Evolutionary conservation across 306 rosid genomes (phyloP).

Genomic region (Citrullus amarus): DNA sequence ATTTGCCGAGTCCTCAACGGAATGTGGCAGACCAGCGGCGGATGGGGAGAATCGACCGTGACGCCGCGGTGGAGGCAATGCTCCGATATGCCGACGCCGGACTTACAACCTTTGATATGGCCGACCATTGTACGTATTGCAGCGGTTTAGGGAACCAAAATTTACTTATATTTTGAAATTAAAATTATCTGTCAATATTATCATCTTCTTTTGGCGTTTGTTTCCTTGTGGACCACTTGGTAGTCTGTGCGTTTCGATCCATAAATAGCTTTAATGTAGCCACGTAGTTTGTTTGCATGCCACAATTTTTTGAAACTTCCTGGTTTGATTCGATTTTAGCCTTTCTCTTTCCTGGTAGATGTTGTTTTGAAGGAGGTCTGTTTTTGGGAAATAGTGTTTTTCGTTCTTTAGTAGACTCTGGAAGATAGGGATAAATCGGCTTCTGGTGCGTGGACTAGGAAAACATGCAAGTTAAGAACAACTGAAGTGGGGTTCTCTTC

Average conservation of each 20-base stretch:
- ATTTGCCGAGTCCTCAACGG: conserved; percentile 71
- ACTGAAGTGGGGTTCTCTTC: not conserved
- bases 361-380: not conserved
- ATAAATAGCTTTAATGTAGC: not conserved
- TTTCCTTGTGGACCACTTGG: not conserved
- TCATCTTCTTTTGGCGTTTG: not conserved
- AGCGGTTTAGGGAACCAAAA: not conserved
- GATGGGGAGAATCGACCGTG: conserved; percentile 73
- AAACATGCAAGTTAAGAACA: not conserved
- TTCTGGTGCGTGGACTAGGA: not conserved
- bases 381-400: not conserved
- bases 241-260: not conserved
- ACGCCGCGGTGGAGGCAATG: conserved; percentile 81
- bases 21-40: conserved; percentile 91
- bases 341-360: not conserved
- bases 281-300: not conserved
- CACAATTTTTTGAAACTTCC: not conserved
- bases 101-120: conserved; percentile 83
- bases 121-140: conserved; percentile 65
- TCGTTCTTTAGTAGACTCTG: not conserved
- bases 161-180: not conserved
- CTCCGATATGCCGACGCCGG: conserved; percentile 81
- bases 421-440: not conserved
- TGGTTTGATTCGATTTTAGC: not conserved
- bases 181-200: not conserved